Conservation (phyloP, 257 asterid genomes). For the Voacanga thouarsii region DNA sequence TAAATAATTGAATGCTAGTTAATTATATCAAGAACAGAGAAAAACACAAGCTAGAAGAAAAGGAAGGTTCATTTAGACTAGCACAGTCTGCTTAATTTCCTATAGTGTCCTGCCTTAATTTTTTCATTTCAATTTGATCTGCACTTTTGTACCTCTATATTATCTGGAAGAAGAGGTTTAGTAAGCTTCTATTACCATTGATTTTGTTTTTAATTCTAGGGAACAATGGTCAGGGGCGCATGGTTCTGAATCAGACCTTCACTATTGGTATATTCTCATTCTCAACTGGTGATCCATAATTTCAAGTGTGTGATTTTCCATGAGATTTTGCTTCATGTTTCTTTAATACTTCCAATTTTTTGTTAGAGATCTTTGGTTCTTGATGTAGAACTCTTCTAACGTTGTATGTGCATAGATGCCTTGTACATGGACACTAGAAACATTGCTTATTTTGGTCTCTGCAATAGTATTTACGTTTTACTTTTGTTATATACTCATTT, state of each 20-base stretch:
- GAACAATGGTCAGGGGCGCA: constrained; percentile 67
- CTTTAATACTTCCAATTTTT: background rate
- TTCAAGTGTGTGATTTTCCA: too few relatives aligned
- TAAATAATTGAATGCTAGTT: background rate
- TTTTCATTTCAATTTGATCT: background rate
- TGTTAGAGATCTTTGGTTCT: background rate
- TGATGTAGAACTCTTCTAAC: too few relatives aligned
- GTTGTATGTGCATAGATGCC: background rate
- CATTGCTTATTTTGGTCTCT: background rate
- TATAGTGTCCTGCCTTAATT: background rate
- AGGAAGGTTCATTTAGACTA: background rate
- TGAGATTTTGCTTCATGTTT: background rate
- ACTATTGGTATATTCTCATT: constrained; percentile 62
- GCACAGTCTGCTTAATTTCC: background rate
- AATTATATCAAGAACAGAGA: background rate
- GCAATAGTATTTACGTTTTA: background rate
- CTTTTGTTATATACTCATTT: background rate
- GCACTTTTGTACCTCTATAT: background rate
- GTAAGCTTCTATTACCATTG: background rate
- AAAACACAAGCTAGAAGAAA: background rate
- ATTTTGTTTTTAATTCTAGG: constrained; percentile 35
- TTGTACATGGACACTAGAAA: background rate
- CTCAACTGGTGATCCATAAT: background rate
- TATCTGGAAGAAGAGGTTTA: background rate
- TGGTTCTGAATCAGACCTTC: constrained; percentile 89